Evolutionary conservation across 108 stramenopile genomes (phyloP).

Genomic region (Bacterosira constricta): DNA sequence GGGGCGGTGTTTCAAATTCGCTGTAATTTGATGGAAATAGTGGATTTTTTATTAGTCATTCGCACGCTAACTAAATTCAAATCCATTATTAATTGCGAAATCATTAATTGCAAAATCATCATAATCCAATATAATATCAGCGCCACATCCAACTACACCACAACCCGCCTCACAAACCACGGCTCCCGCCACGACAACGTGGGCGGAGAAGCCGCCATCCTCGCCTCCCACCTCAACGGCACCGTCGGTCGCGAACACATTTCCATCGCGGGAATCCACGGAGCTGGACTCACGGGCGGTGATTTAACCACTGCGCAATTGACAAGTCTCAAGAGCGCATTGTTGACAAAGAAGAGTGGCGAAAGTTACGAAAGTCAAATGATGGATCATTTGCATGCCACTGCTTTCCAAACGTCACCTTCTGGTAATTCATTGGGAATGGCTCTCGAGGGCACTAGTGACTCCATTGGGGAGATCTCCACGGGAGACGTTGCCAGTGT

Average conservation of each 20-base stretch:
- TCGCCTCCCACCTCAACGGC: conserved; percentile 29
- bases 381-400: conserved; percentile 96
- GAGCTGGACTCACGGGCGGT: neutral
- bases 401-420: conserved; percentile 76
- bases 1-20: too few relatives aligned
- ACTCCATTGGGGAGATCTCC: conserved; percentile 83
- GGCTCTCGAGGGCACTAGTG: conserved; percentile 93
- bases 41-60: too few relatives aligned
- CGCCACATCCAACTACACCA: conserved; percentile 18
- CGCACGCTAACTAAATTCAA: too few relatives aligned
- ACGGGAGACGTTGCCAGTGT: conserved; percentile 68
- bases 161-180: conserved; percentile 25
- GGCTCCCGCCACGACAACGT: conserved; percentile 36
- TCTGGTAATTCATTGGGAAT: conserved; percentile 90
- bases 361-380: conserved; percentile 70
- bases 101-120: too few relatives aligned
- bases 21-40: too few relatives aligned
- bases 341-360: conserved; percentile 4
- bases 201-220: conserved; percentile 35
- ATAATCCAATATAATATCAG: neutral
- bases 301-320: too few relatives aligned
- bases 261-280: conserved; percentile 10
- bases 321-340: conserved; percentile 6
- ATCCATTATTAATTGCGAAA: too few relatives aligned
- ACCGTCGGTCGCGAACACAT: conserved; percentile 27